Evolutionary conservation across 2,329 filamentous ascomycete species (phyloP), one percentile per base, ranked within the genome.

Genomic region (Gremmenia infestans): DNA sequence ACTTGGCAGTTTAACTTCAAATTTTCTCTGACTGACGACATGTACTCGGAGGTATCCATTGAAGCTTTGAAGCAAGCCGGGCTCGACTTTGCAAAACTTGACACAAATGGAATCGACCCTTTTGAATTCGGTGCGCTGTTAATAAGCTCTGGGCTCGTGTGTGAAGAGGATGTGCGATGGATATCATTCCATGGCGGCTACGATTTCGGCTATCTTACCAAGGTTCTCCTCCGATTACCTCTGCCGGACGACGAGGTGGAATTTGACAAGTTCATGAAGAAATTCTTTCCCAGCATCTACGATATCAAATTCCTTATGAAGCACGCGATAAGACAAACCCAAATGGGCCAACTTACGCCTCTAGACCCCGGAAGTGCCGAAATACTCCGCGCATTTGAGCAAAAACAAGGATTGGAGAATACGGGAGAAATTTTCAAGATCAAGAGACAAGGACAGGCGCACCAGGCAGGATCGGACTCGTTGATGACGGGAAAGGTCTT

Each of bases 1-100:
- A 95, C 93, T 17, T 99, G 94, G 94, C 93, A 97, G 65, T 99
- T 99, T 80, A 97, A 99, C 78, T 99, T 99, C 75, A 88, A 92
- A 66, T 99, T 97, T 73, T 94, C 91, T 1, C 80, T 97, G 9
- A 89, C 94, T 63, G 85, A 93, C 40, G 94, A 99, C 74, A 99
- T 99, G 94, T 97, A 95, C 74, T 94, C 95, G 61, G 88, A 96
- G 70, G 88, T 91, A 56, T 97, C 91, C 15, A 97, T 97, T 63
- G 88, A 94, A 62, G 91, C 96, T 65, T 81, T 97, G 19, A 87
- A 91, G 65, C 87, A 90, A 67, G 90, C 91, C 2, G 94, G 94
- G n/a, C 92, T 97, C 59, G 91, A 97, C 71, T 97, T 99, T 63
- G 79, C 82, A 53, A 81, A 86, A 58, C 86, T 96, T 61, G 87